phyloP scores from a whole-genome alignment of 257 asterid species.

The Cynanchum wilfordii region DNA sequence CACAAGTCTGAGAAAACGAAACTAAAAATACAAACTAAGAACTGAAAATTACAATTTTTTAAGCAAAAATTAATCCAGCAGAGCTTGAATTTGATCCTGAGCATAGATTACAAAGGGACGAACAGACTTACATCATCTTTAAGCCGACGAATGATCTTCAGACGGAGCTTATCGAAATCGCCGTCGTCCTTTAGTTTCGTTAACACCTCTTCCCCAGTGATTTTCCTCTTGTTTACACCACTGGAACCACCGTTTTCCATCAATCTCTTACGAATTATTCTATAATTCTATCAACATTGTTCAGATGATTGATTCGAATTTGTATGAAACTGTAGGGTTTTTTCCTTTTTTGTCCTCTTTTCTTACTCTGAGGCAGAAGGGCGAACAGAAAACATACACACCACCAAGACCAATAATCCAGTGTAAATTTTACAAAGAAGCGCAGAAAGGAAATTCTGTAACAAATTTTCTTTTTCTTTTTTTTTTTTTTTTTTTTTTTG shows the following conservation, averaged over 20 bases:
- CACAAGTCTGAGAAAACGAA: too few relatives aligned
- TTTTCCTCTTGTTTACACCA: conserved; percentile 19
- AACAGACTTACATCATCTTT: conserved; percentile 59
- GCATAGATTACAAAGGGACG: not conserved
- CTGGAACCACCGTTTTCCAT: conserved; percentile 7
- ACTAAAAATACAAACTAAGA: not conserved
- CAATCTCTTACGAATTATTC: not conserved
- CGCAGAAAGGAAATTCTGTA: too few relatives aligned
- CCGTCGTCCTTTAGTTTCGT: conserved; percentile 86
- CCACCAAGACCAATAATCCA: too few relatives aligned
- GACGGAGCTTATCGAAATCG: conserved; percentile 79
- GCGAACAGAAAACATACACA: not conserved
- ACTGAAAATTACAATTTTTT: not conserved
- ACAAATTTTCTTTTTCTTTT: too few relatives aligned
- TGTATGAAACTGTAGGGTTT: not conserved
- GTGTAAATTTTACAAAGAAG: too few relatives aligned
- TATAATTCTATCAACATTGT: not conserved
- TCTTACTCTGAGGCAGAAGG: not conserved
- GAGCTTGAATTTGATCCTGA: not conserved
- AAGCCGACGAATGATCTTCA: conserved; percentile 64
- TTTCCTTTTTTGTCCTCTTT: not conserved
- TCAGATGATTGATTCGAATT: not conserved
- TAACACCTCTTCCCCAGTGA: conserved; percentile 47
- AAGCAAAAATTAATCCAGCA: conserved; percentile 1
- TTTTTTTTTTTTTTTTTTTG: too few relatives aligned